A percentile compares a stretch with the other conserved stretches of the same genome.
phyloP scores from a whole-genome alignment of 345 rosid genomes.

The Ceriops tagal region DNA sequence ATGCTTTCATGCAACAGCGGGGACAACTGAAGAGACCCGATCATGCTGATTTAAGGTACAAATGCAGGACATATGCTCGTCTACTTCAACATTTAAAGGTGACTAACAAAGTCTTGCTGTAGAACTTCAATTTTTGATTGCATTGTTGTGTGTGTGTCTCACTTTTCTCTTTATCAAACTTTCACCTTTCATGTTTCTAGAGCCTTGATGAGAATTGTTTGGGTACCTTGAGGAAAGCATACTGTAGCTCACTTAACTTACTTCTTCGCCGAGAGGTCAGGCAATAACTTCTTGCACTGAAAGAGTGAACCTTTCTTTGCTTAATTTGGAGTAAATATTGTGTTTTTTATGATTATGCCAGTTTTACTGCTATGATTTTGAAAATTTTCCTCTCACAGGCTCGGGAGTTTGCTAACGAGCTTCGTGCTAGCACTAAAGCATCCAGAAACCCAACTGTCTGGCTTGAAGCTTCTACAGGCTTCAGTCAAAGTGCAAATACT shows the following conservation, averaged over 20 bases:
- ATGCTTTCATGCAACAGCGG: slow-evolving; percentile 52
- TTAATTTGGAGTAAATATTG: background rate
- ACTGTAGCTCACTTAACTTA: slow-evolving; percentile 91
- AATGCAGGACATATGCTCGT: slow-evolving; percentile 99
- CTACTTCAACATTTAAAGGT: slow-evolving; percentile 95
- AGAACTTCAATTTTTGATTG: slow-evolving; percentile 8
- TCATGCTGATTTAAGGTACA: slow-evolving; percentile 98
- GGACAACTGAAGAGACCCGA: slow-evolving; percentile 99
- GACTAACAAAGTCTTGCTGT: slow-evolving; percentile 6
- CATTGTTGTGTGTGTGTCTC: background rate
- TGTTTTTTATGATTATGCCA: background rate
- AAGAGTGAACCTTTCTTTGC: background rate
- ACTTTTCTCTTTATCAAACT: slow-evolving; percentile 14
- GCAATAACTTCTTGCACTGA: slow-evolving; percentile 15
- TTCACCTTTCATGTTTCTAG: slow-evolving; percentile 37
- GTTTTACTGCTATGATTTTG: slow-evolving; percentile 1
- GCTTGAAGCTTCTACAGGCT: slow-evolving; percentile 90
- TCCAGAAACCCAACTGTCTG: slow-evolving; percentile 89
- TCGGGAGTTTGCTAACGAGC: slow-evolving; percentile 98
- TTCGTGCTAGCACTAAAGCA: slow-evolving; percentile 98
- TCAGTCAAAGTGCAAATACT: slow-evolving; percentile 60
- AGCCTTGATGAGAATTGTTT: slow-evolving; percentile 89
- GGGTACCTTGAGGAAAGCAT: slow-evolving; percentile 91
- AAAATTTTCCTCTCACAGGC: slow-evolving; percentile 51
- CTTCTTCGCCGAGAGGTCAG: slow-evolving; percentile 99